A percentile compares a stretch with the other conserved stretches of the same genome.
phyloP scores from a whole-genome alignment of 495 filamentous ascomycete genomes.

The Astrothelium subdiscretum region DNA sequence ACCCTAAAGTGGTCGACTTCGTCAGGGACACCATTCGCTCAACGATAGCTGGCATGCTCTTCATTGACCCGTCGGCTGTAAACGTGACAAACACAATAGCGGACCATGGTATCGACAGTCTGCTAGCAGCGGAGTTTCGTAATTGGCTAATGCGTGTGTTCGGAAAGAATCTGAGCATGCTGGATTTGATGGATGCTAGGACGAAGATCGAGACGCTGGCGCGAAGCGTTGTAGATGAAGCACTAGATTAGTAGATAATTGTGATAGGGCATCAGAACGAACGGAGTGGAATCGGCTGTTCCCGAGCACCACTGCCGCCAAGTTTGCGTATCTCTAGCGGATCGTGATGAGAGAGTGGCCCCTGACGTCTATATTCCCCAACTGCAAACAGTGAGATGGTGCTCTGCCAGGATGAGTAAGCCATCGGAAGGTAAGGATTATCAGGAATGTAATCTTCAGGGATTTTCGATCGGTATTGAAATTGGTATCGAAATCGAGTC shows the following conservation, averaged over 20 bases:
- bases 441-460: neutral
- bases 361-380: no score
- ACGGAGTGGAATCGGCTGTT: no score
- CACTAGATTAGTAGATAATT: no score
- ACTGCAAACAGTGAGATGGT: no score
- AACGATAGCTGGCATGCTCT: neutral
- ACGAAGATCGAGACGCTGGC: neutral
- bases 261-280: no score
- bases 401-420: no score
- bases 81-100: neutral
- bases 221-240: no score
- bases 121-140: neutral
- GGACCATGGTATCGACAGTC: neutral
- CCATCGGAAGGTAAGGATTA: neutral
- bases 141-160: neutral
- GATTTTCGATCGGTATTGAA: neutral
- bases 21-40: neutral
- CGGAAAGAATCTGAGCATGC: neutral
- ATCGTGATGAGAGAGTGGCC: no score
- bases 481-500: neutral
- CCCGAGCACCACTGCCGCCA: no score
- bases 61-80: slow-evolving; percentile 6
- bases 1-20: neutral
- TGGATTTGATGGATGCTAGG: neutral
- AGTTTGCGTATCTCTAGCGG: no score